Percentiles rank a stretch among this genome's conserved stretches.
phyloP scores from a whole-genome alignment of 176 grass and related monocot species.

The Musa itinerans region DNA sequence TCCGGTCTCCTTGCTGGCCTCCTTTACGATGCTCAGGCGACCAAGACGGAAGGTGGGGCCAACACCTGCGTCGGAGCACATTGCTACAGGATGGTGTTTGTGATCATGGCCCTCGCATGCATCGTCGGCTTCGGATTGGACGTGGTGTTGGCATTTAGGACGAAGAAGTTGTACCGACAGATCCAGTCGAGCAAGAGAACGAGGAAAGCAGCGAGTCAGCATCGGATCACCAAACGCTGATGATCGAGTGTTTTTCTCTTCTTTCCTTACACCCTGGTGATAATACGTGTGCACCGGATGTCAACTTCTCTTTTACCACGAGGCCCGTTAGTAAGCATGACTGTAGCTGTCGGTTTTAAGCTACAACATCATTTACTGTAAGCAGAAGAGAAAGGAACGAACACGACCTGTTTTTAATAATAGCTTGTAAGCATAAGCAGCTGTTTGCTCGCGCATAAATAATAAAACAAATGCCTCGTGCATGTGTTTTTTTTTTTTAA shows the following conservation, averaged over 20 bases:
- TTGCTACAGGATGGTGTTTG: slow-evolving; percentile 81
- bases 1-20: slow-evolving; percentile 85
- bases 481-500: too few species aligned
- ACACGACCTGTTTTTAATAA: too few species aligned
- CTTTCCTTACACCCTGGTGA: too few species aligned
- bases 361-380: too few species aligned
- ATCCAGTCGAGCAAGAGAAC: slow-evolving; percentile 65
- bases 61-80: slow-evolving; percentile 86
- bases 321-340: too few species aligned
- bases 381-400: too few species aligned
- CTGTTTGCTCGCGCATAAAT: too few species aligned
- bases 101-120: slow-evolving; percentile 63
- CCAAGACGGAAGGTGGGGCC: slow-evolving; percentile 48
- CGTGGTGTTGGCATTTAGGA: slow-evolving; percentile 51
- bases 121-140: slow-evolving; percentile 67
- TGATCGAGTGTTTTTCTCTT: background rate
- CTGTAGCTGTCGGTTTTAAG: too few species aligned
- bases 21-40: slow-evolving; percentile 84
- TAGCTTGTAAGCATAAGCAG: too few species aligned
- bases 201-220: background rate
- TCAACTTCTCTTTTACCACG: too few species aligned
- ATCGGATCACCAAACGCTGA: slow-evolving; percentile 3
- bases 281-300: too few species aligned
- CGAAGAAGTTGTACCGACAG: slow-evolving; percentile 60
- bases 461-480: too few species aligned